Evolutionary conservation across 805 yeast species (phyloP).

Genomic region (Scheffersomyces coipomensis): DNA sequence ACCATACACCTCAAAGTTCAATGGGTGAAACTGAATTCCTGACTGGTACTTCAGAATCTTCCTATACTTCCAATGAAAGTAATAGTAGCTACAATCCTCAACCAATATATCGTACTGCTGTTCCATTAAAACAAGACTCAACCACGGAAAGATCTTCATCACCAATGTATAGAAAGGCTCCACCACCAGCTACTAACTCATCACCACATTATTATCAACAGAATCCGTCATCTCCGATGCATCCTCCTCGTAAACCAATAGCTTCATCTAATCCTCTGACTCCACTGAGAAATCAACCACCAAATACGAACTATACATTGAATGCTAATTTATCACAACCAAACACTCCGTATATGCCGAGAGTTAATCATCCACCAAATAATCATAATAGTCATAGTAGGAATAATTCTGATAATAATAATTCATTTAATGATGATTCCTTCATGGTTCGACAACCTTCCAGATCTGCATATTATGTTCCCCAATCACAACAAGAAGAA

Average conservation of each 20-base stretch:
- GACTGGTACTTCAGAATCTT: constrained; percentile 28
- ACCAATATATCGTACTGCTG: neutral
- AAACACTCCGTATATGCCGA: neutral
- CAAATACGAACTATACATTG: too few species aligned
- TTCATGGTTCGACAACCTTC: neutral
- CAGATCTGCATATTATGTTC: neutral
- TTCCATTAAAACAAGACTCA: neutral
- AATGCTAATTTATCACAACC: constrained; percentile 1
- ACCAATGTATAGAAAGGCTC: neutral
- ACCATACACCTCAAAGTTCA: constrained; percentile 11
- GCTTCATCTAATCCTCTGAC: neutral
- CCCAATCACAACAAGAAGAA: neutral
- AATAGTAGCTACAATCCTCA: neutral
- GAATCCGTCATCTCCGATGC: neutral
- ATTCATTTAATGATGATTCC: constrained; percentile 1
- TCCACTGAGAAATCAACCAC: neutral
- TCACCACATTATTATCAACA: neutral
- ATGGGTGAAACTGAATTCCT: constrained; percentile 32
- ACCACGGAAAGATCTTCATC: neutral
- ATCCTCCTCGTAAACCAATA: neutral
- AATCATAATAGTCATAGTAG: neutral
- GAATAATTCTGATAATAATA: neutral
- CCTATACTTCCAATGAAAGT: constrained; percentile 24
- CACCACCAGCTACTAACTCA: neutral
- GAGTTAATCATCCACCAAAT: neutral